A percentile compares a stretch with the other conserved stretches of the same genome.
Evolutionary conservation across 345 rosid species (phyloP).

Genomic region (Isatis tinctoria): DNA sequence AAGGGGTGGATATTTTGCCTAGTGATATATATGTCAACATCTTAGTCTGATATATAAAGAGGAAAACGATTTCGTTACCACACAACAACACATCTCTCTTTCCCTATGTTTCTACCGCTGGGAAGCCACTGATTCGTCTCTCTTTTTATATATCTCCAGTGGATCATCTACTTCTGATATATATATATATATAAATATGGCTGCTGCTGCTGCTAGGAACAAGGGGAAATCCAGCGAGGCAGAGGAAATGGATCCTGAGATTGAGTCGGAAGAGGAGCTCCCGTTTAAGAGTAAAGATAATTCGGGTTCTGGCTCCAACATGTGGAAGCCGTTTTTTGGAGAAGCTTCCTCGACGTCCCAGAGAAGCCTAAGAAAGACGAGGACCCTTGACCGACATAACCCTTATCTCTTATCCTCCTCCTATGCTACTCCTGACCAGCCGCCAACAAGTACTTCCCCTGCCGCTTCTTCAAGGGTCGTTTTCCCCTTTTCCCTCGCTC

Average conservation of each 20-base stretch:
- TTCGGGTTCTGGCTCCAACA: conserved; percentile 33
- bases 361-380: conserved; percentile 60
- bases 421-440: conserved; percentile 1
- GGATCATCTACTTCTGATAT: not conserved
- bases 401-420: conserved; percentile 30
- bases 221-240: conserved; percentile 50
- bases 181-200: not conserved
- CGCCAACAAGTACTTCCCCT: conserved; percentile 8
- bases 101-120: not conserved
- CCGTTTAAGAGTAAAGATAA: conserved; percentile 31
- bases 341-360: conserved; percentile 55
- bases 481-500: conserved; percentile 57
- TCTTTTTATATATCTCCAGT: not conserved
- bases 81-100: not conserved
- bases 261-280: conserved; percentile 35
- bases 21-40: conserved; percentile 21
- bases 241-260: conserved; percentile 25
- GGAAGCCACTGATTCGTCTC: not conserved
- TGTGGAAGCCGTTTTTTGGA: conserved; percentile 50
- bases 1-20: conserved; percentile 12
- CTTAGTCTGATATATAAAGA: conserved; percentile 9
- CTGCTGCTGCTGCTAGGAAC: not conserved
- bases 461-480: conserved; percentile 36
- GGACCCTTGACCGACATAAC: conserved; percentile 55
- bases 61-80: not conserved